phyloP scores from a whole-genome alignment of 2,329 filamentous ascomycete species.

The Sporothrix humicola region DNA sequence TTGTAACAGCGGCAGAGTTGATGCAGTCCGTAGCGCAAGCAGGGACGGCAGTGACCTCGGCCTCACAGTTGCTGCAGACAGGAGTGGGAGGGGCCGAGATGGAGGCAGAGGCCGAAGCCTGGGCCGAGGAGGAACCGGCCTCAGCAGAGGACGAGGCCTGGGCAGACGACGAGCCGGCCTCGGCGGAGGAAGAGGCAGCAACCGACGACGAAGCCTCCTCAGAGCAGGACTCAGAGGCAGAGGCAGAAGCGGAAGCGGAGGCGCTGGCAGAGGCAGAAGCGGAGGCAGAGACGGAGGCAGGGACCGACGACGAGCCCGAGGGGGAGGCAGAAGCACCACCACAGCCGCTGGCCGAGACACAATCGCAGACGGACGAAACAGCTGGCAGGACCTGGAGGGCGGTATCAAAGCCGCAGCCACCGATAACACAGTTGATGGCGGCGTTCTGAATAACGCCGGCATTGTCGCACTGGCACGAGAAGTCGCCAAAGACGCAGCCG shows the following conservation, averaged over 20 bases:
- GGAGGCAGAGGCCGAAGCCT: not conserved
- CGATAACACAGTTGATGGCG: slow-evolving; percentile 31
- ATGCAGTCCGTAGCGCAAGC: slow-evolving; percentile 17
- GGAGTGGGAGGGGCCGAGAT: not conserved
- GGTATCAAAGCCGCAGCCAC: slow-evolving; percentile 22
- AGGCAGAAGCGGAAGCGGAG: slow-evolving; percentile 1
- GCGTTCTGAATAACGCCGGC: slow-evolving; percentile 27
- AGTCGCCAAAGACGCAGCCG: slow-evolving; percentile 23
- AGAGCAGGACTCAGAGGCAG: not conserved
- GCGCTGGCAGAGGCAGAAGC: not conserved
- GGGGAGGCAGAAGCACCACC: not conserved
- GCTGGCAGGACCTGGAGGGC: slow-evolving; percentile 8
- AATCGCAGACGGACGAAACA: not conserved
- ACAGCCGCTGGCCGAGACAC: slow-evolving; percentile 23
- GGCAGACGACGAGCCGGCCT: not conserved
- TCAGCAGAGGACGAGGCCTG: not conserved
- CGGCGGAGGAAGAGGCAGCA: not conserved
- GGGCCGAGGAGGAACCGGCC: not conserved
- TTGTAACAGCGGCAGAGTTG: slow-evolving; percentile 10
- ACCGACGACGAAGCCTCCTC: not conserved
- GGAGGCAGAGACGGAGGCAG: slow-evolving; percentile 24
- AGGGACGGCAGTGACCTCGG: slow-evolving; percentile 7
- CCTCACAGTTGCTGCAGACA: slow-evolving; percentile 4
- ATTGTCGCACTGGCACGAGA: slow-evolving; percentile 31
- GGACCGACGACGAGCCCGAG: slow-evolving; percentile 14